phyloP scores from a whole-genome alignment of 768 basidiomycete species.

The Boletus sensibilis region DNA sequence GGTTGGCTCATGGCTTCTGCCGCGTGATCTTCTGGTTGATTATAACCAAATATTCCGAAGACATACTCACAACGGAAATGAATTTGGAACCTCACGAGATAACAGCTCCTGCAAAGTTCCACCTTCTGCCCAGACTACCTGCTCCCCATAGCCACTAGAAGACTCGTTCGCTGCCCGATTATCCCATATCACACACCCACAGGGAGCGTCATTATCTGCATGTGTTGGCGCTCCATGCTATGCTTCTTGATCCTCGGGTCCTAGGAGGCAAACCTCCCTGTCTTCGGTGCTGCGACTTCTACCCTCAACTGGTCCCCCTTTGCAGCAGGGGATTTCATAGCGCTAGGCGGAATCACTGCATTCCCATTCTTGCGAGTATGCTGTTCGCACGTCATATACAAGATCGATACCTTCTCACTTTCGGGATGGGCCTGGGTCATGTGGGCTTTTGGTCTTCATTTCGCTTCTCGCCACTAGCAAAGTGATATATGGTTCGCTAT shows the following conservation, averaged over 20 bases:
- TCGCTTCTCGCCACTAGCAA: too few species aligned
- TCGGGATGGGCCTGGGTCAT: conserved; percentile 49
- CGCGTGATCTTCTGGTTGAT: conserved; percentile 54
- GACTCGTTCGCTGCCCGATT: conserved; percentile 11
- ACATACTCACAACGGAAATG: conserved; percentile 30
- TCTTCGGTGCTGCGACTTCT: conserved; percentile 46
- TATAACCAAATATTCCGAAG: conserved; percentile 39
- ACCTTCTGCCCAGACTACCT: neutral
- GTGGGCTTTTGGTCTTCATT: conserved; percentile 53
- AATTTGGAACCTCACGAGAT: conserved; percentile 10
- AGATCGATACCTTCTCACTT: conserved; percentile 57
- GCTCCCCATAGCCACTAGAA: neutral
- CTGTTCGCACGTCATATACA: too few species aligned
- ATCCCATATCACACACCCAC: conserved; percentile 24
- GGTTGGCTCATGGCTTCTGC: conserved; percentile 60
- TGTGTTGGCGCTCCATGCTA: conserved; percentile 71
- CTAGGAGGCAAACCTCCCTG: conserved; percentile 69
- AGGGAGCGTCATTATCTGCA: conserved; percentile 56
- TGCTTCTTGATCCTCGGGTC: conserved; percentile 69
- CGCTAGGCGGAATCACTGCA: too few species aligned
- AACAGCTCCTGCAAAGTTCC: neutral
- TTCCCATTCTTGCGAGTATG: too few species aligned
- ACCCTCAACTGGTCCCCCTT: conserved; percentile 58
- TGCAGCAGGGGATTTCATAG: conserved; percentile 59
- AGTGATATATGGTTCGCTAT: conserved; percentile 48